Evolutionary conservation across 1,284 basidiomycete species (phyloP).

Genomic region (Trichosporon asahii): DNA sequence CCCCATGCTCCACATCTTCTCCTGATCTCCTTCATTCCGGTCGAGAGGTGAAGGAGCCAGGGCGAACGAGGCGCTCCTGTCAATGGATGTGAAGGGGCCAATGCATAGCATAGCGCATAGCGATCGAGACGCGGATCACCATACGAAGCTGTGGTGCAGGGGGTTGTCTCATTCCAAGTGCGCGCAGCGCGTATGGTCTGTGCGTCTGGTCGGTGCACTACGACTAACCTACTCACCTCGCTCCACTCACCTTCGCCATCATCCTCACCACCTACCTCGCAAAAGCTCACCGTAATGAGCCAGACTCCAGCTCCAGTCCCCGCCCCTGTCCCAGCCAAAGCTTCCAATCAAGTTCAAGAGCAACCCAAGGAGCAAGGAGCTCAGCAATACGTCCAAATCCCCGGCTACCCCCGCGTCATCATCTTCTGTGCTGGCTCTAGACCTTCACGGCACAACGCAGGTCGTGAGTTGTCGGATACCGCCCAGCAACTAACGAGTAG

Average conservation of each 20-base stretch:
- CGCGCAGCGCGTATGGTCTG: not conserved
- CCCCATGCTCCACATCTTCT: not conserved
- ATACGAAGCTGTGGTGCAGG: not conserved
- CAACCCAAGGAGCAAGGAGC: no score
- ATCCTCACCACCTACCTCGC: not conserved
- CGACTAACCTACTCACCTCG: not conserved
- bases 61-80: not conserved
- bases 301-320: not conserved
- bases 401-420: constrained; percentile 6
- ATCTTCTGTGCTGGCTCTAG: constrained; percentile 2
- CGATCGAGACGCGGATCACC: not conserved
- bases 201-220: not conserved
- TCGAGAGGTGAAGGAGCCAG: not conserved
- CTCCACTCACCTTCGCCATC: not conserved
- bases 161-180: not conserved
- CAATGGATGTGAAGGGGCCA: not conserved
- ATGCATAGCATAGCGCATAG: not conserved
- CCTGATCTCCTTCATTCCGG: not conserved
- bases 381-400: not conserved
- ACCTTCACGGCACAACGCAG: not conserved
- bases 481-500: not conserved
- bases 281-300: not conserved
- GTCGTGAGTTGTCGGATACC: not conserved
- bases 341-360: not conserved
- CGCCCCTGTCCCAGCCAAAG: no score